phyloP scores from a whole-genome alignment of 2,329 filamentous ascomycete genomes.

The Monosporascus sp. region DNA sequence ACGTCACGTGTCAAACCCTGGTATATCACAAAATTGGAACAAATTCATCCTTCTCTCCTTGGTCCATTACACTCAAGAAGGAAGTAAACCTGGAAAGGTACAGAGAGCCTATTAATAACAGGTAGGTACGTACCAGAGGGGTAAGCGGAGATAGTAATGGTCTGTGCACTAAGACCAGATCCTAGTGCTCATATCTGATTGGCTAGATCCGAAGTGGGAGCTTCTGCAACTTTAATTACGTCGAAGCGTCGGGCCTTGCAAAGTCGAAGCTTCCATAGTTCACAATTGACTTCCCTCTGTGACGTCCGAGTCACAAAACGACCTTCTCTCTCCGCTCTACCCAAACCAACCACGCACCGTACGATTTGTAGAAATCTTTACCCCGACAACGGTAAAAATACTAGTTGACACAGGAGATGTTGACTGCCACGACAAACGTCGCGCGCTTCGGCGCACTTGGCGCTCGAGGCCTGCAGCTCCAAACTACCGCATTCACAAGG shows the following conservation, averaged over 20 bases:
- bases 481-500: slow-evolving; percentile 15
- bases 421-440: slow-evolving; percentile 19
- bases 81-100: too few species aligned
- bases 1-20: too few species aligned
- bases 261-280: not conserved
- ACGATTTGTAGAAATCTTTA: not conserved
- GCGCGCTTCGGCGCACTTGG: slow-evolving; percentile 22
- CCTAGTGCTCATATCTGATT: not conserved
- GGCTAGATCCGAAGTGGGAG: not conserved
- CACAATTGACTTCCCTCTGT: too few species aligned
- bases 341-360: slow-evolving; percentile 1
- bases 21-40: too few species aligned
- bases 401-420: slow-evolving; percentile 14
- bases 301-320: not conserved
- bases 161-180: not conserved
- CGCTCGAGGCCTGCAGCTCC: slow-evolving; percentile 23
- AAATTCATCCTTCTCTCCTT: too few species aligned
- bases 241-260: not conserved
- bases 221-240: not conserved
- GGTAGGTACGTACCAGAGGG: too few species aligned
- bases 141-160: not conserved
- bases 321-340: not conserved
- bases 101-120: too few species aligned
- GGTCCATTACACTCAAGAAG: too few species aligned
- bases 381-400: not conserved